Base-by-base conservation (phyloP, 1,139 yeast species). In the Nadsonia starkeyi-henricii region DNA sequence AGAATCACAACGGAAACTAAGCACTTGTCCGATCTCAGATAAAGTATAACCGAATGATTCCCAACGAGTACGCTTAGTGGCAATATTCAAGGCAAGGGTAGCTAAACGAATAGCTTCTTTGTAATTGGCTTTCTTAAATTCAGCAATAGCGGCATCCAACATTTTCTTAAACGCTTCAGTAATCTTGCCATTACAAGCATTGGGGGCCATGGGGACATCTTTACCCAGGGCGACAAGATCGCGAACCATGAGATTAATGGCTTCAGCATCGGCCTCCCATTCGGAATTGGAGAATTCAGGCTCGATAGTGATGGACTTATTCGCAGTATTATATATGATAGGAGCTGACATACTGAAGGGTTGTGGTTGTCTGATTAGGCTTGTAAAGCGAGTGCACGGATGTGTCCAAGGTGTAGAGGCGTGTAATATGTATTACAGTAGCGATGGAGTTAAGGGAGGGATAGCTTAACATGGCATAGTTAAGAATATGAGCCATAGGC, bases 1-100 rank as follows among this genome's bases (percentile, higher is more conserved):
- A 0, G 95, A 85, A 59, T 89, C 97, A 20, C 95, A 79, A 55
- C 96, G 74, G 50, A 86, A 82, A 70, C 80, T 81, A 51, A 89
- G 66, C 60, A 86, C 75, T 58, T 77, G 72, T 46, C 81, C 74
- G 50, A 85, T 67, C 62, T 91, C 97, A 58, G 83, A 89, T 50
- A 88, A 66, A 41, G 89, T 82, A 43, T 81, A 75, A 55, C 78
- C 88, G 58, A 88, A 84, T 12, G 89, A 72, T 63, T 91, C 98
- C 74, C 89, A 88, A 58, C 85, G 81, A 36, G 88, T 79, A 63
- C 97, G 77, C 56, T 85, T 79, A 53, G 76, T 68, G 19, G 89
- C 83, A 78, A 88, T 77, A 50, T 85, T 94, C 44, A 91, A 71
- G 1, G 95, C 96, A 52, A 86, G 70, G 9, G 80, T 65, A 58